Base-by-base conservation (phyloP, 1,139 yeast species). In the Hyphopichia wangnamkhiaoensis region DNA sequence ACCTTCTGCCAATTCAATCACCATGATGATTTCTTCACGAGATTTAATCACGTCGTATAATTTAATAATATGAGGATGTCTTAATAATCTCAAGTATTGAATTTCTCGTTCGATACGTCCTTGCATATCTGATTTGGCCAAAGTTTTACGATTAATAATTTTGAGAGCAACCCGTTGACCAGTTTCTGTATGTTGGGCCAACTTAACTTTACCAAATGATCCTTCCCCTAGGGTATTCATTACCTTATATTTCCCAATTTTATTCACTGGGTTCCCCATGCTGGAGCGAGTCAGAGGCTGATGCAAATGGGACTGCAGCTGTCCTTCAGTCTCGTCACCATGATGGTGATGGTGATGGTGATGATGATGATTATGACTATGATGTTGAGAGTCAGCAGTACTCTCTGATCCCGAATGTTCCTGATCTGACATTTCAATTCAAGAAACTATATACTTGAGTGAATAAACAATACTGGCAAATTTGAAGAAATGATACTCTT, bases 61-160 rank as follows among this genome's bases (percentile, higher is more conserved):
- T 64, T 93, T 93, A 68, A 93, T 93, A 61, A 93, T 93, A 62
- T 93, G 98, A 4, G 98, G 98, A 61, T 93, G 98, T 64, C 98
- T 80, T 47, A 93, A 74, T 43, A 93, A 71, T 41, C 98, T 72
- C 50, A 93, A 74, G 60, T 93, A 93, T 6, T 95, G 84, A 44
- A 93, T 93, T 61, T 93, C 98, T 51, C 98, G 74, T 67, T 93
- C 98, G 23, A 93, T 83, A 44, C 98, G 74, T 24, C 98, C 98
- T 59, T 93, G 97, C 98, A 93, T 93, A 63, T 93, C 98, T 7
- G 91, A 81, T 59, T 93, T 93, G 39, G 97, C 96, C 58, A 93
- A 72, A 0, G 96, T 90, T 64, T 90, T 90, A 47, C 96, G 74
- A 63, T 93, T 90, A 68, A 93, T 93, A 62, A 93, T 93, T 63